phyloP scores from a whole-genome alignment of 805 yeast species.

The Maudiozyma bulderi region DNA sequence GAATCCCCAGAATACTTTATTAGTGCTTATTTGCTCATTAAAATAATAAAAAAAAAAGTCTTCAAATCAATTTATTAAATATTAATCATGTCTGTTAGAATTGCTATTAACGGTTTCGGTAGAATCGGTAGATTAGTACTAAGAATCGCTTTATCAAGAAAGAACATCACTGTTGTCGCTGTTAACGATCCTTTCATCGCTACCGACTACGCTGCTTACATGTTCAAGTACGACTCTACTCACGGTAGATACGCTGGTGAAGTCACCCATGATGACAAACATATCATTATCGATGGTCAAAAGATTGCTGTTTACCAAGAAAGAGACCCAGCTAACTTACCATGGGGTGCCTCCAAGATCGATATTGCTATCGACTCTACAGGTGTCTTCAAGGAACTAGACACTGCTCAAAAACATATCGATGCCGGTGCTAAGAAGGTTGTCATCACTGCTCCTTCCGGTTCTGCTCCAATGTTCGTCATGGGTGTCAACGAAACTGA shows the following conservation, averaged over 20 bases:
- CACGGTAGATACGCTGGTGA: slow-evolving; percentile 57
- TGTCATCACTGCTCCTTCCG: slow-evolving; percentile 62
- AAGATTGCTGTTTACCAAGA: slow-evolving; percentile 46
- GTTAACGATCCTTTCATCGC: slow-evolving; percentile 63
- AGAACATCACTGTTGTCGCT: slow-evolving; percentile 48
- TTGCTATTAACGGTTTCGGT: slow-evolving; percentile 69
- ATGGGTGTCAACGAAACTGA: slow-evolving; percentile 59
- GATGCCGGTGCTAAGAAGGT: slow-evolving; percentile 70
- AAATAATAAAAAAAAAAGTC: too few relatives aligned
- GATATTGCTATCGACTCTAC: slow-evolving; percentile 63
- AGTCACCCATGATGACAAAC: slow-evolving; percentile 43
- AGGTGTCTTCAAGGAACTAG: slow-evolving; percentile 59
- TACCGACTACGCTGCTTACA: slow-evolving; percentile 60
- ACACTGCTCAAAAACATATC: slow-evolving; percentile 58
- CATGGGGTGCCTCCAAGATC: slow-evolving; percentile 56
- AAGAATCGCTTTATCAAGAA: slow-evolving; percentile 50
- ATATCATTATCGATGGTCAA: slow-evolving; percentile 45
- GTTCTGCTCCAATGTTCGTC: slow-evolving; percentile 66
- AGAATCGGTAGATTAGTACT: slow-evolving; percentile 62
- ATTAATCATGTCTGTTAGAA: slow-evolving; percentile 18
- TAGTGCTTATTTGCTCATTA: too few relatives aligned
- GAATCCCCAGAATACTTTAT: too few relatives aligned
- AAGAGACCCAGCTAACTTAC: slow-evolving; percentile 57
- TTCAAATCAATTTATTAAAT: too few relatives aligned
- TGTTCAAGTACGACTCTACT: slow-evolving; percentile 68